phyloP scores from a whole-genome alignment of 306 rosid genomes.

The Delonix regia region DNA sequence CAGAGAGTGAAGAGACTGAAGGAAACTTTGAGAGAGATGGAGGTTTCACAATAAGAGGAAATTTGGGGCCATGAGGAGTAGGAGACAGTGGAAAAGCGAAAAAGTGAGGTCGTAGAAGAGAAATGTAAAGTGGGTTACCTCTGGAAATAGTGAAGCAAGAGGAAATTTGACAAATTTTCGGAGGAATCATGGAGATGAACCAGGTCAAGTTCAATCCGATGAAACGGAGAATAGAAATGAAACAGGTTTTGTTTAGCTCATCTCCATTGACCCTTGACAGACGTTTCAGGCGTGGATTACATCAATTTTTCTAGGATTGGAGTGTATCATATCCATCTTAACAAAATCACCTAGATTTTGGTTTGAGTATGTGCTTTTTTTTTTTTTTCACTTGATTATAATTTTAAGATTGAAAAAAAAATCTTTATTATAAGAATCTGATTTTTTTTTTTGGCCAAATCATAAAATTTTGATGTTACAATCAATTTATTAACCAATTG shows the following conservation, averaged over 20 bases:
- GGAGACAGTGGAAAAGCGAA: slow-evolving; percentile 20
- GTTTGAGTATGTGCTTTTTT: no score
- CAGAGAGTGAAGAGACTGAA: slow-evolving; percentile 18
- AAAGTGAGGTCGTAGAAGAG: slow-evolving; percentile 32
- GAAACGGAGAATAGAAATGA: background rate
- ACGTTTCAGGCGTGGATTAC: background rate
- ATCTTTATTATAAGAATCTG: no score
- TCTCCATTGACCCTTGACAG: background rate
- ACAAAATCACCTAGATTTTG: no score
- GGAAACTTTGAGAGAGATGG: background rate
- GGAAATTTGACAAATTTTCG: slow-evolving; percentile 43
- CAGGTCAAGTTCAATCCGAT: slow-evolving; percentile 17
- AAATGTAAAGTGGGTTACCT: slow-evolving; percentile 41
- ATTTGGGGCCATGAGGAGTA: slow-evolving; percentile 25
- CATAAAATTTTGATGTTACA: no score
- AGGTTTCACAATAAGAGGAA: slow-evolving; percentile 28
- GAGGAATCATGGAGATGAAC: slow-evolving; percentile 65
- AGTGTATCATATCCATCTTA: no score
- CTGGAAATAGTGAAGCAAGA: slow-evolving; percentile 43
- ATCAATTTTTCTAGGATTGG: background rate
- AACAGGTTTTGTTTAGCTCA: background rate
- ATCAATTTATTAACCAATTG: no score
- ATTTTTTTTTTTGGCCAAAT: no score
- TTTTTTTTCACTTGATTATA: no score
- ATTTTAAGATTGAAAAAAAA: no score